Base-by-base conservation (phyloP, 108 stramenopile species). In the Aurantiochytrium sp. region DNA sequence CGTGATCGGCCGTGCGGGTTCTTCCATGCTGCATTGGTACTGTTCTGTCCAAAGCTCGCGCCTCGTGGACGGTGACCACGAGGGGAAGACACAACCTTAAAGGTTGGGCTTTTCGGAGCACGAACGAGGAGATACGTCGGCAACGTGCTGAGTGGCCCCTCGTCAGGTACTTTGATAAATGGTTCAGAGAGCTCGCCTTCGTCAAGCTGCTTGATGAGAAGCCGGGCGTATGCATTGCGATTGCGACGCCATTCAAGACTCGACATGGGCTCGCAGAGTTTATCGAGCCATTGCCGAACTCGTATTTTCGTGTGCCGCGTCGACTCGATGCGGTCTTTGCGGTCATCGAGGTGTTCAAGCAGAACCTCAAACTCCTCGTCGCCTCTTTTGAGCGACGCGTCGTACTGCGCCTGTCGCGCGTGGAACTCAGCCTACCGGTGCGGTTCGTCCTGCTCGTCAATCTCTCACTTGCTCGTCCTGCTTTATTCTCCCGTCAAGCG, bases 281-380 rank as follows among this genome's bases (percentile, higher is more conserved):
- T 83, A 12, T 83, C 76, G 25, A 53, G 45, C 76, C 76, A 83
- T 28, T 83, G 76, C 51, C 28, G 44, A 6, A 83, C 76, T 6
- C 76, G 76, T 45, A 83, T 83, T 53, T 83, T 83, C 25, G 51
- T 83, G 76, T 83, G 76, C 28, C 76, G 64, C 64, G 64, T 69
- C 35, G 64, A 69, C 64, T 69, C 64, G 64, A 69, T 69, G 64
- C 42, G 35, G 35, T 69, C 35, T 12, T 69, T 69, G 64, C 25
- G 42, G 4, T 42, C 35, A 69, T 69, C 64, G 35, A 69, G 42
- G 64, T 4, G 64, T 23, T 69, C 64, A 14, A 69, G 64, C 42
- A 69, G 42, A 18, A 0, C 64, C 42, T 4, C 35, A 3, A 69
- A 69, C 64, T 69, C 64, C 64, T 42, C 21, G 8, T 8, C 14